phyloP scores from a whole-genome alignment of 495 filamentous ascomycete genomes.

The Penicillium crystallinum region DNA sequence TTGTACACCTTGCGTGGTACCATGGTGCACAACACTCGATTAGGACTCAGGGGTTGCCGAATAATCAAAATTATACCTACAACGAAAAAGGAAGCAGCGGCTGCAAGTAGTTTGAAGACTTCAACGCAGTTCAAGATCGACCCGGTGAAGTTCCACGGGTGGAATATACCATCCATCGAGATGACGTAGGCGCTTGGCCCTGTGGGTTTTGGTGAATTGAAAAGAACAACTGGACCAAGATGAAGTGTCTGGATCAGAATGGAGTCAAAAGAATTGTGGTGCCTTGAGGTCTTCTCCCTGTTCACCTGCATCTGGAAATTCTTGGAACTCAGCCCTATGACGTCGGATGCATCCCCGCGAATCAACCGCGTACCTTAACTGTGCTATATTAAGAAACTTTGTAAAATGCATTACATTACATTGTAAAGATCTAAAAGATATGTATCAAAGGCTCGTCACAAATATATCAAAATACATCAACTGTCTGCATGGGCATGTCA shows the following conservation, averaged over 20 bases:
- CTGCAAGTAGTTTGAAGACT: neutral
- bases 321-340: slow-evolving; percentile 1
- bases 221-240: neutral
- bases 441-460: too few relatives aligned
- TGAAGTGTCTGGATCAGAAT: neutral
- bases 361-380: neutral
- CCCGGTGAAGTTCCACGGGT: neutral
- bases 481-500: neutral
- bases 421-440: too few relatives aligned
- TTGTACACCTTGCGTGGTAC: slow-evolving; percentile 37
- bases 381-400: neutral
- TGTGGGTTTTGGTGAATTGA: neutral
- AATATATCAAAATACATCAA: too few relatives aligned
- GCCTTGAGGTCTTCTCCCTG: neutral
- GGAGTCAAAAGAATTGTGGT: neutral
- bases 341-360: neutral
- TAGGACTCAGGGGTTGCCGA: slow-evolving; percentile 9
- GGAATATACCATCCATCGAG: neutral
- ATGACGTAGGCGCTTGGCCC: slow-evolving; percentile 9
- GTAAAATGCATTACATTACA: too few relatives aligned
- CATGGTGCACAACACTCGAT: slow-evolving; percentile 15
- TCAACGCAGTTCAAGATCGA: neutral
- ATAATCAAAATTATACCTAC: slow-evolving; percentile 4
- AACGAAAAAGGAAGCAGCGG: neutral
- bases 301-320: neutral